Evolutionary conservation across 306 rosid genomes (phyloP).

Genomic region (Pterocarpus macrocarpus): DNA sequence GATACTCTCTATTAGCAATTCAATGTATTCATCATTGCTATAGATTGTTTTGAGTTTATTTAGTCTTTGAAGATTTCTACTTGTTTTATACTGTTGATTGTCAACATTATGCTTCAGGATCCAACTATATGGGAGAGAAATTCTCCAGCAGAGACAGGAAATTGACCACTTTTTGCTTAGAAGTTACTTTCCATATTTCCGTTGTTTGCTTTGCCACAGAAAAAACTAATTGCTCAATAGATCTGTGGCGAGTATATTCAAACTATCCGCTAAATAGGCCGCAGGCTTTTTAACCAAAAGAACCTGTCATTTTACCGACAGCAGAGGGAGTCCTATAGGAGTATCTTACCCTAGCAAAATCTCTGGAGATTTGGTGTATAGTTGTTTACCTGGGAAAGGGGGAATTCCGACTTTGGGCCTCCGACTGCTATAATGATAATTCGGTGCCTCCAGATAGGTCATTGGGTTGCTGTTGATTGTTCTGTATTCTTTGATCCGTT

Average conservation of each 20-base stretch:
- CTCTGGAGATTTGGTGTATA: not conserved
- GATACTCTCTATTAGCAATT: conserved; percentile 14
- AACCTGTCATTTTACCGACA: not conserved
- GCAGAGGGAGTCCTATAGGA: not conserved
- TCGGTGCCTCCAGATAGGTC: not conserved
- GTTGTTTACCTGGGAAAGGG: not conserved
- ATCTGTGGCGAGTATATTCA: not conserved
- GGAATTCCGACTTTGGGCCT: not conserved
- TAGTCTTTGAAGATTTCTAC: conserved; percentile 9
- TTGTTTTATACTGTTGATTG: conserved; percentile 17
- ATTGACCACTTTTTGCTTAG: not conserved
- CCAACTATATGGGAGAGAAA: conserved; percentile 24
- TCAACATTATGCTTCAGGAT: conserved; percentile 25
- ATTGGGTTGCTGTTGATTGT: conserved; percentile 24
- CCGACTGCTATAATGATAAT: not conserved
- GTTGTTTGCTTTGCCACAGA: conserved; percentile 26
- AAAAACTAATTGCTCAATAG: not conserved
- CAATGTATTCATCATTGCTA: not conserved
- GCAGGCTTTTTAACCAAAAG: conserved; percentile 10
- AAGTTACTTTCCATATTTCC: conserved; percentile 7
- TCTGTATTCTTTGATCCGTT: not conserved
- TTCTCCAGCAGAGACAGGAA: not conserved
- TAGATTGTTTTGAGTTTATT: not conserved
- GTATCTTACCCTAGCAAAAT: conserved; percentile 18
- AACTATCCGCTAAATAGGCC: not conserved